Evolutionary conservation across 257 asterid species (phyloP), one percentile per base, ranked within the genome.

Genomic region (Thymus mandschuricus): DNA sequence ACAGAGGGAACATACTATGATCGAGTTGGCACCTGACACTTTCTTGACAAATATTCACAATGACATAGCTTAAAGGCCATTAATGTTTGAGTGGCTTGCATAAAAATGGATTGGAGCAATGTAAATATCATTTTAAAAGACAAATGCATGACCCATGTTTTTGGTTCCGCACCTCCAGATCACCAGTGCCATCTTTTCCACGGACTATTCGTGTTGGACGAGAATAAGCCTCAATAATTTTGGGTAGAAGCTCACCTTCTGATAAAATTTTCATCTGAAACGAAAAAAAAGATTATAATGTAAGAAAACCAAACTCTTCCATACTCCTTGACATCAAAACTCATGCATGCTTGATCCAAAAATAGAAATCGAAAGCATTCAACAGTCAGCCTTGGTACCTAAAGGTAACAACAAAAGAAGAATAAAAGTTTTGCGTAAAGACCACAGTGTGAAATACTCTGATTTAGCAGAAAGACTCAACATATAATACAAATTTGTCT

Each of bases 201-300:
- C 96, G 97, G 60, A 89, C 95, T 79, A 94, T 94, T 81, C 97
- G 91, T 62, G 97, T 85, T 61, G 99, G 99, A 58, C 99, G 97
- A 83, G 97, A 94, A 86, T 94, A 94, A 69, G 92, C 99, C 89
- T 91, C 99, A 11, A 94, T 79, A 67, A 94, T 81, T 83, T 82
- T 89, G 45, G 96, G 83, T 64, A 94, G 86, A 78, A 81, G 70
- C 68, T 82, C 93, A 50, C 90, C 90, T 75, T 81, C 82, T 59
- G 88, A 89, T 74, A 94, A 80, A 73, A 80, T 78, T 62, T 89
- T 89, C 97, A 94, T 86, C 98, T 94, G 85, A 61, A 74, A 29
- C 8, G 38, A 51, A 46, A 70, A 54, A 28, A 70, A 27, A 30
- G 35, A 70, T 21, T 44, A 11, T 67, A 31, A 30, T 29, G 15